Evolutionary conservation across 257 asterid species (phyloP).

Genomic region (Nicotiana attenuata): DNA sequence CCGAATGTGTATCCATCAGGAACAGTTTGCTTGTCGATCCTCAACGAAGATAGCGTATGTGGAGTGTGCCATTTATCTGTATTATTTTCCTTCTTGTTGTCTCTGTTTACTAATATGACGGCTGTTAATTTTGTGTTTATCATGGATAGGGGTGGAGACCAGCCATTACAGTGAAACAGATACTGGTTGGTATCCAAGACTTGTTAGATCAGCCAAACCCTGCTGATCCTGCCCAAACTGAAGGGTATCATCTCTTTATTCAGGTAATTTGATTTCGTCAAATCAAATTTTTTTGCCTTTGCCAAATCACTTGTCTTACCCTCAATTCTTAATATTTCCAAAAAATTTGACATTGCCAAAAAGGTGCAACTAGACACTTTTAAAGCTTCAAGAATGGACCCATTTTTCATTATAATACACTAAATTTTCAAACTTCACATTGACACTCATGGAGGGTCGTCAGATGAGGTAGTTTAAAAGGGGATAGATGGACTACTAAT

Average conservation of each 20-base stretch:
- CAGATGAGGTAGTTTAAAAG: neutral
- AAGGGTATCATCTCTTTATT: slow-evolving; percentile 35
- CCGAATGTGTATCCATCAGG: slow-evolving; percentile 55
- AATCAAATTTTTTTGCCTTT: neutral
- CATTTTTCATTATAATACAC: neutral
- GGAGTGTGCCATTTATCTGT: neutral
- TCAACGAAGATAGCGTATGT: slow-evolving; percentile 50
- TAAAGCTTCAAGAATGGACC: neutral
- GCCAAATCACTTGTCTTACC: neutral
- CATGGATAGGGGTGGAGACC: slow-evolving; percentile 28
- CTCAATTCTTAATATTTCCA: neutral
- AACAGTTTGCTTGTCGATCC: slow-evolving; percentile 49
- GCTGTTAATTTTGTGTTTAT: neutral
- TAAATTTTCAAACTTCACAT: neutral
- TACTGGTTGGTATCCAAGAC: slow-evolving; percentile 30
- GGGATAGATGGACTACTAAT: neutral
- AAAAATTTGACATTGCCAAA: neutral
- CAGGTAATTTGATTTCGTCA: slow-evolving; percentile 14
- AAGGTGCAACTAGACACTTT: neutral
- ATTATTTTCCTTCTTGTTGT: neutral
- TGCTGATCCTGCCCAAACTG: slow-evolving; percentile 35
- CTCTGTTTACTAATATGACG: neutral
- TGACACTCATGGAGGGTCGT: neutral
- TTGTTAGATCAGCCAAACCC: slow-evolving; percentile 30
- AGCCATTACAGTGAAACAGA: slow-evolving; percentile 37